Conservation (phyloP, 2,329 filamentous ascomycete genomes). For the Orbilia brochopaga region DNA sequence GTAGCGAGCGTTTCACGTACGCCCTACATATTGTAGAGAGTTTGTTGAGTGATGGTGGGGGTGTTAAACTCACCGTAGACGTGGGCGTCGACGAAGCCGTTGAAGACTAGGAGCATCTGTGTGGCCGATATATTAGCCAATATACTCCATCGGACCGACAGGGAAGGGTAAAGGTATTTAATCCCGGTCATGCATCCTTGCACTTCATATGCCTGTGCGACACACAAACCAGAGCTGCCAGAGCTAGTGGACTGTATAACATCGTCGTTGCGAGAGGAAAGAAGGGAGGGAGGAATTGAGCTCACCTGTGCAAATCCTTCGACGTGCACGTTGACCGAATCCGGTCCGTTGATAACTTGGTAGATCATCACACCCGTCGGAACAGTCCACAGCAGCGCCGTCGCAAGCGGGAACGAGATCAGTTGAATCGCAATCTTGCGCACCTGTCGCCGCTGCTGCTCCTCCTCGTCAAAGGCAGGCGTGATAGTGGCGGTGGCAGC, state of each 20-base stretch:
- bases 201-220: background rate
- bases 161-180: too few relatives aligned
- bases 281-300: background rate
- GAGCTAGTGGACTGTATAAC: too few relatives aligned
- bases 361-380: constrained; percentile 46
- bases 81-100: constrained; percentile 46
- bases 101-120: constrained; percentile 46
- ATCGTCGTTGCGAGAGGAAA: background rate
- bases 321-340: constrained; percentile 35
- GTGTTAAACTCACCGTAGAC: constrained; percentile 32
- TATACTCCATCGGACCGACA: constrained; percentile 35
- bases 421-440: constrained; percentile 43
- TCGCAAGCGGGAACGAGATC: constrained; percentile 40
- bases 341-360: constrained; percentile 27
- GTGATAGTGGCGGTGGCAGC: background rate
- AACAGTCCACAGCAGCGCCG: constrained; percentile 39
- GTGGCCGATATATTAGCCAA: constrained; percentile 32
- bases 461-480: constrained; percentile 10
- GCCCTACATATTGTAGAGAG: too few relatives aligned
- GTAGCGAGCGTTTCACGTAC: too few relatives aligned
- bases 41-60: background rate
- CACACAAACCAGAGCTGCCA: background rate
- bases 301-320: constrained; percentile 38
- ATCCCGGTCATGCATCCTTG: background rate
- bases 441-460: constrained; percentile 31